These are phyloP conservation scores for Herpotrichia juniperi DNA, from an alignment of 2,329 filamentous ascomycete genomes.

Conservation along the genomic window DNA sequence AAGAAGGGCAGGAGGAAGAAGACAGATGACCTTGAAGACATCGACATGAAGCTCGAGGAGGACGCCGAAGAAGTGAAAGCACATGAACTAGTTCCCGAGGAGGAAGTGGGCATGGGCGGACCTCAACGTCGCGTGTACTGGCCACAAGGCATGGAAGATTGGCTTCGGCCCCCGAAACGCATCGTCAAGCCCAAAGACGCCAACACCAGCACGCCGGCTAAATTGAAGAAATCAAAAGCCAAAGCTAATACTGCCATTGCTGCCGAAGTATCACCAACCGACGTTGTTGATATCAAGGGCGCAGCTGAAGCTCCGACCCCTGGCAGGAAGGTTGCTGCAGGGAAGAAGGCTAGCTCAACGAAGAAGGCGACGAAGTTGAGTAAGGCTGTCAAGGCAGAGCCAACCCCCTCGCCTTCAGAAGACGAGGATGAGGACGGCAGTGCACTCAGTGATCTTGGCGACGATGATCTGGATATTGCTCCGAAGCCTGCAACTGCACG, in stretches of 20 bases:
- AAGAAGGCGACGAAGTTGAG: slow-evolving; percentile 46
- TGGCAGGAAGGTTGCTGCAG: slow-evolving; percentile 44
- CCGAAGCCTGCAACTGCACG: slow-evolving; percentile 31
- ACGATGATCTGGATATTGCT: slow-evolving; percentile 27
- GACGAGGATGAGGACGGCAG: slow-evolving; percentile 46
- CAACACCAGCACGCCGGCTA: slow-evolving; percentile 32
- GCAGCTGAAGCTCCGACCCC: slow-evolving; percentile 43
- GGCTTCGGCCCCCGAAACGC: slow-evolving; percentile 81
- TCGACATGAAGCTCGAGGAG: slow-evolving; percentile 52
- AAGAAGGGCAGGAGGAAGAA: slow-evolving; percentile 56
- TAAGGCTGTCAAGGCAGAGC: slow-evolving; percentile 43
- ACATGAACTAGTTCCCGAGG: slow-evolving; percentile 59
- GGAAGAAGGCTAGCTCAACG: slow-evolving; percentile 32
- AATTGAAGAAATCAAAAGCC: slow-evolving; percentile 38
- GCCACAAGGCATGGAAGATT: slow-evolving; percentile 88
- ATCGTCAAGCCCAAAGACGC: slow-evolving; percentile 63
- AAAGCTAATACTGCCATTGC: slow-evolving; percentile 9
- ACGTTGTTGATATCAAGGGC: slow-evolving; percentile 29
- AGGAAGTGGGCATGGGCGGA: slow-evolving; percentile 86
- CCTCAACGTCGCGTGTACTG: slow-evolving; percentile 84
- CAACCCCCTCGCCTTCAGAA: slow-evolving; percentile 50
- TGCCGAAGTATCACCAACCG: slow-evolving; percentile 30
- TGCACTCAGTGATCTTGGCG: slow-evolving; percentile 49
- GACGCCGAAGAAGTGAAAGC: slow-evolving; percentile 42
- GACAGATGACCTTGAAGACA: slow-evolving; percentile 41